Evolutionary conservation across 2,329 filamentous ascomycete genomes (phyloP), one percentile per base, ranked within the genome.

Genomic region (Didymella segeticola): DNA sequence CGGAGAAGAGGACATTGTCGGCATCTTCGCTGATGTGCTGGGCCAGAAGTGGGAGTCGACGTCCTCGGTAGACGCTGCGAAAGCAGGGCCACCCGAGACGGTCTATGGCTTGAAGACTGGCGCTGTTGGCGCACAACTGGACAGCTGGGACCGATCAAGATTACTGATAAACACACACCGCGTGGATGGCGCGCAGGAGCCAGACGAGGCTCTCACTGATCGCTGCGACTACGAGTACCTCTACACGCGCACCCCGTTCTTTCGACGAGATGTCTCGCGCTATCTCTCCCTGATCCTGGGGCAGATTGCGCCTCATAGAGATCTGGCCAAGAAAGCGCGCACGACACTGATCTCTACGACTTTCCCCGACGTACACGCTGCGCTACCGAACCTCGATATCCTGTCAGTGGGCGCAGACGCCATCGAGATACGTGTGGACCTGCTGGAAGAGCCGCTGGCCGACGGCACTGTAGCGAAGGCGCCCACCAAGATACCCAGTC

Each of bases 341-440:
- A 95, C 90, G 0, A 93, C 90, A 63, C 87, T 95, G 68, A 91
- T 96, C 61, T 95, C 91, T 4, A 95, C 90, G 1, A 96, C 91
- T 0, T 96, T 96, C 62, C 89, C 91, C 0, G 90, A 96, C 70
- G 89, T 96, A 8, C 88, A 88, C 57, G 88, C 89, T 4, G 91
- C 91, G 8, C 79, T 96, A 39, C 89, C 90, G 1, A 95, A 96
- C 68, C 82, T 96, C 54, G 90, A 95, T 72, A 95, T 96, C 46
- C 77, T 96, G 37, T 95, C 91, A 0, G 91, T 96, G 3, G 91
- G 91, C 30, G 88, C 90, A 14, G 91, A 96, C 74, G 90, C 90
- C 0, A 88, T 96, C 34, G 91, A 96, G 72, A 84, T 96, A 46
- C 85, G 91, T 19, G 91, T 95, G 9, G 91, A 96, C 72, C 78